These are phyloP conservation scores for Trichophyton verrucosum DNA, from an alignment of 2,329 filamentous ascomycete genomes.

Conservation along the genomic window DNA sequence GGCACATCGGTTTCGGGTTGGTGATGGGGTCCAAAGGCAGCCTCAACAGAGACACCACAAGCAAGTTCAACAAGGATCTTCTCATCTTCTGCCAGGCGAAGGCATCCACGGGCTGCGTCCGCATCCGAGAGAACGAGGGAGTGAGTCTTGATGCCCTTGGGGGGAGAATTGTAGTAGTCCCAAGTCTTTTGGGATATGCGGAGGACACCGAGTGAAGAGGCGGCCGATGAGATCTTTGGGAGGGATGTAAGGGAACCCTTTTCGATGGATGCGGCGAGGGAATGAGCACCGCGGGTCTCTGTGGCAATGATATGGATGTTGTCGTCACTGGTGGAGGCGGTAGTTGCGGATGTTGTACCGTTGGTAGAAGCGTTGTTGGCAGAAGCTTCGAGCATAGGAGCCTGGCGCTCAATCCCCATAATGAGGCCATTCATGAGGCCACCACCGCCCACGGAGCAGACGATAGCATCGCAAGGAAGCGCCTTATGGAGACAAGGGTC, in stretches of 20 bases:
- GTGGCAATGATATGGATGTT: conserved; percentile 52
- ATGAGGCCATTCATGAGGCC: conserved; percentile 67
- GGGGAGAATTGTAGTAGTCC: conserved; percentile 44
- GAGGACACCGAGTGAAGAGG: conserved; percentile 60
- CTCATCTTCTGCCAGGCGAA: conserved; percentile 69
- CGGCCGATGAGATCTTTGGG: conserved; percentile 60
- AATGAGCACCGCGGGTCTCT: conserved; percentile 64
- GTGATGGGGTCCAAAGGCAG: conserved; percentile 23
- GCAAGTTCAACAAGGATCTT: conserved; percentile 69
- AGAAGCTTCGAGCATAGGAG: conserved; percentile 21
- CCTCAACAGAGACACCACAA: conserved; percentile 66
- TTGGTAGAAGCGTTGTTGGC: conserved; percentile 12
- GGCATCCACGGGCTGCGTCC: conserved; percentile 66
- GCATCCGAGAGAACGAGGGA: conserved; percentile 57
- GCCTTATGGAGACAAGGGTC: conserved; percentile 19
- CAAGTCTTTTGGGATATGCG: conserved; percentile 58
- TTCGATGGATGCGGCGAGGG: conserved; percentile 49
- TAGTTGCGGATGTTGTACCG: conserved; percentile 14
- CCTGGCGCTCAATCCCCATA: conserved; percentile 48
- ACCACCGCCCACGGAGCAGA: conserved; percentile 71
- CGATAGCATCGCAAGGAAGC: conserved; percentile 51
- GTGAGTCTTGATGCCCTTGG: conserved; percentile 39
- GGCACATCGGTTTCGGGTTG: conserved; percentile 7
- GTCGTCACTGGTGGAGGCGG: conserved; percentile 12
- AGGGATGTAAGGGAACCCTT: conserved; percentile 46